A percentile compares a stretch with the other conserved stretches of the same genome.
Conservation (phyloP, 306 rosid genomes). For the Hylodesmum podocarpum region DNA sequence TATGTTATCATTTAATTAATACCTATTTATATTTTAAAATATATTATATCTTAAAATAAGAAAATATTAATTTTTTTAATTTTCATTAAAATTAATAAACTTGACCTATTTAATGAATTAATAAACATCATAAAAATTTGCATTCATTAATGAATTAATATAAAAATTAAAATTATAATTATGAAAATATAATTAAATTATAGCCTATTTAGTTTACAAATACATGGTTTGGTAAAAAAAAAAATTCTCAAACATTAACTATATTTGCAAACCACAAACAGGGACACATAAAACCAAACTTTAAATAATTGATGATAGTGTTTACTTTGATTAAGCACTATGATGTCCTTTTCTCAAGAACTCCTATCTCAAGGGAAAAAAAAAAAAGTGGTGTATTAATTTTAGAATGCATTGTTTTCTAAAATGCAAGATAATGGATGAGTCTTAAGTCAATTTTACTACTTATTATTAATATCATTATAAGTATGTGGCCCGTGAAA, state of each 20-base stretch:
- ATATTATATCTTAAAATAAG: no score
- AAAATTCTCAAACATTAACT: not conserved
- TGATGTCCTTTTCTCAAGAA: not conserved
- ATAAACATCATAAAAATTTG: no score
- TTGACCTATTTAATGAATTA: no score
- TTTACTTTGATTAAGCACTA: not conserved
- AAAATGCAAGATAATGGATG: not conserved
- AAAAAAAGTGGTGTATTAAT: not conserved
- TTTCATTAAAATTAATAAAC: not conserved
- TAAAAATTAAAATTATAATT: no score
- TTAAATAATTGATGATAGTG: not conserved
- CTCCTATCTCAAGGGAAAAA: not conserved
- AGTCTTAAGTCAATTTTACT: not conserved
- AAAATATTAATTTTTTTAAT: no score
- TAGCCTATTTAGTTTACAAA: no score
- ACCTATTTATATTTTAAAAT: no score
- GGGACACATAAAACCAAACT: not conserved
- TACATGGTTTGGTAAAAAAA: not conserved
- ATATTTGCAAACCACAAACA: not conserved
- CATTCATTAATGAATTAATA: no score
- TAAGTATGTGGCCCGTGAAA: not conserved
- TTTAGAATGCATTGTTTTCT: not conserved
- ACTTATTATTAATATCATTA: not conserved
- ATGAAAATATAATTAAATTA: no score
- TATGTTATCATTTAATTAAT: no score